Evolutionary conservation across 2,329 filamentous ascomycete genomes (phyloP).

Genomic region (Tolypocladium sp.): DNA sequence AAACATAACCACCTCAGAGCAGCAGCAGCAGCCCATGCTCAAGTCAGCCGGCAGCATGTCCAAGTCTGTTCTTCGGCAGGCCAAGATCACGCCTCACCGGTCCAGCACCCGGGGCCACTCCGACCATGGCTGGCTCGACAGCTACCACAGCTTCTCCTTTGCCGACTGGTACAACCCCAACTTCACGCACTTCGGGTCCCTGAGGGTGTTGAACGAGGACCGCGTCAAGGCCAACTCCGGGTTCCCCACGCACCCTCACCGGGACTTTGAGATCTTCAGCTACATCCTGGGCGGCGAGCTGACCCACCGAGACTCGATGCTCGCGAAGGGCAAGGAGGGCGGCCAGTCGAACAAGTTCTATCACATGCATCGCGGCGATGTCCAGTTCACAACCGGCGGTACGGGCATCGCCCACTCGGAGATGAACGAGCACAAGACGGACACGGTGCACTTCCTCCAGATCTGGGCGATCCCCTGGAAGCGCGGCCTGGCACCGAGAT

Average conservation of each 20-base stretch:
- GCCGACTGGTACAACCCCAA: slow-evolving; percentile 60
- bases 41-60: slow-evolving; percentile 44
- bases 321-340: slow-evolving; percentile 57
- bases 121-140: slow-evolving; percentile 81
- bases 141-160: slow-evolving; percentile 81
- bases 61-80: slow-evolving; percentile 49
- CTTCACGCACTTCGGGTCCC: slow-evolving; percentile 61
- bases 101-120: slow-evolving; percentile 65
- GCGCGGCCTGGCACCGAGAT: slow-evolving; percentile 60
- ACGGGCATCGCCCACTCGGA: slow-evolving; percentile 74
- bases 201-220: slow-evolving; percentile 85
- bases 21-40: slow-evolving; percentile 16
- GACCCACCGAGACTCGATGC: slow-evolving; percentile 81
- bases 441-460: slow-evolving; percentile 76
- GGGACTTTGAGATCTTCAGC: slow-evolving; percentile 83
- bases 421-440: slow-evolving; percentile 63
- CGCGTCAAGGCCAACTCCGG: slow-evolving; percentile 64
- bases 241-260: slow-evolving; percentile 78
- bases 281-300: slow-evolving; percentile 81
- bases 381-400: slow-evolving; percentile 86
- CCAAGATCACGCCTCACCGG: slow-evolving; percentile 65
- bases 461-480: slow-evolving; percentile 82
- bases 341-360: slow-evolving; percentile 54
- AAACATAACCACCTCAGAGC: not conserved
- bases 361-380: slow-evolving; percentile 67